Conservation (phyloP, 2,329 filamentous ascomycete genomes). For the Herpotrichia juniperi region DNA sequence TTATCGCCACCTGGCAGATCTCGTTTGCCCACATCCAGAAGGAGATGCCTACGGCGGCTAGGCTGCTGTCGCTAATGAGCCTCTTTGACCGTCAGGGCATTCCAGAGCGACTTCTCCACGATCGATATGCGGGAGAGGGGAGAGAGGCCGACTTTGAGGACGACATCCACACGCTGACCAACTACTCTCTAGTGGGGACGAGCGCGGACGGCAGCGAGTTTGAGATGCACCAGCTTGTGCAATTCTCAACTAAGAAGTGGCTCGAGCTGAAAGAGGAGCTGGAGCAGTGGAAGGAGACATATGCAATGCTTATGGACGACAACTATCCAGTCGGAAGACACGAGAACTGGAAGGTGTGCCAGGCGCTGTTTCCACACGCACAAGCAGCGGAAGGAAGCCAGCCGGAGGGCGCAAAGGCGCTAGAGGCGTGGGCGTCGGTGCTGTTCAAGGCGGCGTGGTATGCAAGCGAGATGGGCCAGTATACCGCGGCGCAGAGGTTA, state of each 20-base stretch:
- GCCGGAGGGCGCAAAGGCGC: neutral
- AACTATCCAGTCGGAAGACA: slow-evolving; percentile 34
- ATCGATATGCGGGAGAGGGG: too few species aligned
- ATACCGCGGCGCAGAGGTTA: slow-evolving; percentile 7
- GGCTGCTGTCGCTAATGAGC: slow-evolving; percentile 48
- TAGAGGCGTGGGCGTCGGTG: slow-evolving; percentile 5
- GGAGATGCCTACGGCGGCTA: slow-evolving; percentile 36
- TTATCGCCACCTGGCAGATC: slow-evolving; percentile 42
- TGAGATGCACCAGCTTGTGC: slow-evolving; percentile 54
- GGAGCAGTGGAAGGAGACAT: slow-evolving; percentile 38
- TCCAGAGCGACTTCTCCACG: slow-evolving; percentile 1
- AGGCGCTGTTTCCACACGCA: slow-evolving; percentile 38
- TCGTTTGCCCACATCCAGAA: slow-evolving; percentile 38
- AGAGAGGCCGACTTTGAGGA: slow-evolving; percentile 12
- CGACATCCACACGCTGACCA: slow-evolving; percentile 8
- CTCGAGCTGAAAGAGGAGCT: slow-evolving; percentile 17
- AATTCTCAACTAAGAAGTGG: slow-evolving; percentile 35
- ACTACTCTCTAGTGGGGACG: slow-evolving; percentile 11
- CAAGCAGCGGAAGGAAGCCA: slow-evolving; percentile 5
- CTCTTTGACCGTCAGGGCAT: slow-evolving; percentile 11
- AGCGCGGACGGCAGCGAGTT: slow-evolving; percentile 24
- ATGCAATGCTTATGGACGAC: slow-evolving; percentile 28
- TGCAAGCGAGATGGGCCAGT: slow-evolving; percentile 4
- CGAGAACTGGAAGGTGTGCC: slow-evolving; percentile 41
- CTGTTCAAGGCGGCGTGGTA: slow-evolving; percentile 13